Evolutionary conservation across 176 grass and related monocot species (phyloP).

Genomic region (Raddia distichophylla): DNA sequence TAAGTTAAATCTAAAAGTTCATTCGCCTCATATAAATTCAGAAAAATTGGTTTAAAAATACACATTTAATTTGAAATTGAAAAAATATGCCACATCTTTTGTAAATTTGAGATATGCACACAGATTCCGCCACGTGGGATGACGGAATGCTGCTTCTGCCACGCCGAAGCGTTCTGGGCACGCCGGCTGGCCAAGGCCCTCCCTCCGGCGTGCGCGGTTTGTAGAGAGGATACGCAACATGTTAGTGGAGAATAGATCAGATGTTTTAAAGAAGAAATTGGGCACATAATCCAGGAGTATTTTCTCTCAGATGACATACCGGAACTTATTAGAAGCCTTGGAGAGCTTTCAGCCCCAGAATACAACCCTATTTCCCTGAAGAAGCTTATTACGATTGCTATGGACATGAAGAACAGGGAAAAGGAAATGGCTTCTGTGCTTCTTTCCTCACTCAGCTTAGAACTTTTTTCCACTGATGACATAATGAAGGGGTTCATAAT

Average conservation of each 20-base stretch:
- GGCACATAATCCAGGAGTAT: conserved; percentile 84
- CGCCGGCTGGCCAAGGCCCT: too few species aligned
- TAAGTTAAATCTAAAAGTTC: too few species aligned
- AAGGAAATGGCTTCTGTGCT: conserved; percentile 89
- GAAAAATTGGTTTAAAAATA: too few species aligned
- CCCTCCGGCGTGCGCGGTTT: too few species aligned
- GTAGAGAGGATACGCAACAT: conserved; percentile 35
- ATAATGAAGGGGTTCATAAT: conserved; percentile 82
- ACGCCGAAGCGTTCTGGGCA: too few species aligned
- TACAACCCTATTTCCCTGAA: conserved; percentile 85
- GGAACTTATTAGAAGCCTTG: conserved; percentile 79
- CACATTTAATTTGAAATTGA: too few species aligned
- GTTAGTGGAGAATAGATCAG: conserved; percentile 56
- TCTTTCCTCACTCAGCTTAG: conserved; percentile 78
- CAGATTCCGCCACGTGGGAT: too few species aligned
- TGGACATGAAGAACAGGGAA: conserved; percentile 86
- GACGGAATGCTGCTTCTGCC: too few species aligned
- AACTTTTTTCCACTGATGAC: conserved; percentile 74
- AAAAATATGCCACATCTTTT: too few species aligned
- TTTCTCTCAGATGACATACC: conserved; percentile 82
- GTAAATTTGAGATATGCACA: too few species aligned
- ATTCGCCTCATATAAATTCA: too few species aligned
- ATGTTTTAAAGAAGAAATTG: conserved; percentile 69
- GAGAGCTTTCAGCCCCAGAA: conserved; percentile 68
- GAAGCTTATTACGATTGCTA: conserved; percentile 70